Evolutionary conservation across 2,329 filamentous ascomycete genomes (phyloP), one percentile per base, ranked within the genome.

Genomic region (Phaeoacremonium minimum): DNA sequence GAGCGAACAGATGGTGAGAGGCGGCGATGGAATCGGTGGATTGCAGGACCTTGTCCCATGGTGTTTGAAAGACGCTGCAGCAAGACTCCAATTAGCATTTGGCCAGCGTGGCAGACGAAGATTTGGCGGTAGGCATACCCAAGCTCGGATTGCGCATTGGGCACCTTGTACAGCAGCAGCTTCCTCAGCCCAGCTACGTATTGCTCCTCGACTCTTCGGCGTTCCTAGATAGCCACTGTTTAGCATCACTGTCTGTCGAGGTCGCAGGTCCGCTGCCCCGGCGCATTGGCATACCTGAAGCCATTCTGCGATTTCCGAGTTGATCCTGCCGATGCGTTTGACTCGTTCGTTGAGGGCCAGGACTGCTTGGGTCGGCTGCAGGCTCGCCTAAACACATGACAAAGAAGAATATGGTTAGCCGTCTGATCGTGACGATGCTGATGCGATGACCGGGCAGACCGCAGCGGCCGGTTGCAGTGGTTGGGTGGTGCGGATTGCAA

Each of bases 271-370:
- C 32, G 9, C 14, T 32, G 15, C 18, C 17, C 22, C 18, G 28
- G 32, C 18, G 13, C 14, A 11, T 17, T 11, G 15, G 33, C 32
- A 33, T 80, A 95, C 90, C 83, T 91, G 85, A 44, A 98, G 76
- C 88, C 91, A 98, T 66, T 97, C 91, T 60, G 91, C 91, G 54
- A 98, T 87, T 58, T 96, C 88, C 50, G 72, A 66, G 63, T 98
- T 96, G 66, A 95, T 69, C 61, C 83, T 88, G 52, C 77, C 78
- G 57, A 97, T 91, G 63, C 88, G 79, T 63, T 85, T 86, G 50
- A 97, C 78, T 54, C 93, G 87, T 51, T 96, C 90, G 61, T 83
- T 85, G 52, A 97, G 77, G 41, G 88, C 77, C 37, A 78, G 75
- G 28, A 89, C 86, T 42, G 93, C 90, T 67, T 93, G 87, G 49